Percentiles rank a stretch among this genome's conserved stretches.
phyloP scores from a whole-genome alignment of 306 rosid genomes.

The Vigna mungo region DNA sequence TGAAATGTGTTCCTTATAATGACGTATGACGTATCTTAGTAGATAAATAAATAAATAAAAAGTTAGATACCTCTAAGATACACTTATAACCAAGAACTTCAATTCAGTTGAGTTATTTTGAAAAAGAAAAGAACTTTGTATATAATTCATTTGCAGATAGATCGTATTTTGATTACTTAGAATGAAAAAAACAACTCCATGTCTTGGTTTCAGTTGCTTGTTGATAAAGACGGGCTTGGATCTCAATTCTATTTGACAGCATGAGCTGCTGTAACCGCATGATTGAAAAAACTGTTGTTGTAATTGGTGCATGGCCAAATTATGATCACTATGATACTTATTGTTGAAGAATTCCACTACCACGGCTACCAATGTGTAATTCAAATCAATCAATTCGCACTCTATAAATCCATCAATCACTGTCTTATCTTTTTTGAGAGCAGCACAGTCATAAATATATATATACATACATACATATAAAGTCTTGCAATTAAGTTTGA shows the following conservation, averaged over 20 bases:
- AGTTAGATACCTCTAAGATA: background rate
- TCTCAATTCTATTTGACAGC: no score
- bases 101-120: no score
- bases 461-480: background rate
- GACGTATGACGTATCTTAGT: no score
- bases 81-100: no score
- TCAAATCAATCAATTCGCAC: conserved; percentile 29
- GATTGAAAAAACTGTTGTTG: background rate
- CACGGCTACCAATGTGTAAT: conserved; percentile 19
- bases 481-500: background rate
- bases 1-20: no score
- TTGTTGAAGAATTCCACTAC: conserved; percentile 25
- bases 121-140: no score
- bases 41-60: no score
- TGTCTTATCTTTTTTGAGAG: conserved; percentile 23
- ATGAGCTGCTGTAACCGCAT: no score
- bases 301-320: conserved; percentile 20
- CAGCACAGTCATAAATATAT: background rate
- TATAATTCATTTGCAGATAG: background rate
- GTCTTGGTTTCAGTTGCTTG: no score
- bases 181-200: no score
- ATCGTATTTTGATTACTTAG: no score
- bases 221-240: no score
- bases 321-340: conserved; percentile 18
- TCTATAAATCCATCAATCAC: conserved; percentile 26